These are phyloP conservation scores for Xerophyta viscosa DNA, from an alignment of 106 monocot genomes.

Conservation along the genomic window DNA sequence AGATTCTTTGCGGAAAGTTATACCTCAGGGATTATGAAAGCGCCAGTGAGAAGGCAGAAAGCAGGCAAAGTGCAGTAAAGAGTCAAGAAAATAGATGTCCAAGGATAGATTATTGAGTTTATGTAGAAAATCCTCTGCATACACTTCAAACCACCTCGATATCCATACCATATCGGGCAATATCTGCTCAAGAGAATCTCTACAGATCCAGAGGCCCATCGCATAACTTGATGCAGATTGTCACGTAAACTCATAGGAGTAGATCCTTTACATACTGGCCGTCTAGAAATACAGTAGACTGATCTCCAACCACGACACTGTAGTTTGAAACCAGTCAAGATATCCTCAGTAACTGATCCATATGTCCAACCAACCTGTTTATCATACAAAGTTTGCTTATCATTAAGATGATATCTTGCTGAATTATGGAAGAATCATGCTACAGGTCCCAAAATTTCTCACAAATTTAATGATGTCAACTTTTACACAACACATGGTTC, in stretches of 20 bases:
- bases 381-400: too few relatives aligned
- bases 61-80: slow-evolving; percentile 70
- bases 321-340: slow-evolving; percentile 7
- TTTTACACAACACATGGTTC: too few relatives aligned
- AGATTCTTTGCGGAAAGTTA: neutral
- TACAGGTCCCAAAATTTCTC: too few relatives aligned
- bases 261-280: neutral
- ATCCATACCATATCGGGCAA: slow-evolving; percentile 84
- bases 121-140: slow-evolving; percentile 64
- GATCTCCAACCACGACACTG: slow-evolving; percentile 5
- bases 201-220: slow-evolving; percentile 6
- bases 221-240: slow-evolving; percentile 5
- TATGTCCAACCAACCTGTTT: slow-evolving; percentile 8
- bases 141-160: slow-evolving; percentile 53
- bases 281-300: slow-evolving; percentile 4
- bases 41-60: slow-evolving; percentile 50
- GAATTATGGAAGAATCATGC: neutral
- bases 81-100: slow-evolving; percentile 58
- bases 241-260: neutral
- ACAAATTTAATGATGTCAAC: too few relatives aligned
- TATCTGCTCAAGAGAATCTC: slow-evolving; percentile 35
- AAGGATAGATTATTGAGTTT: slow-evolving; percentile 71
- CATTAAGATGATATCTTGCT: too few relatives aligned
- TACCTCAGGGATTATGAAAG: slow-evolving; percentile 79
- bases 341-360: slow-evolving; percentile 8